phyloP scores from a whole-genome alignment of 2,329 filamentous ascomycete genomes.

The Diaporthe caulivora region DNA sequence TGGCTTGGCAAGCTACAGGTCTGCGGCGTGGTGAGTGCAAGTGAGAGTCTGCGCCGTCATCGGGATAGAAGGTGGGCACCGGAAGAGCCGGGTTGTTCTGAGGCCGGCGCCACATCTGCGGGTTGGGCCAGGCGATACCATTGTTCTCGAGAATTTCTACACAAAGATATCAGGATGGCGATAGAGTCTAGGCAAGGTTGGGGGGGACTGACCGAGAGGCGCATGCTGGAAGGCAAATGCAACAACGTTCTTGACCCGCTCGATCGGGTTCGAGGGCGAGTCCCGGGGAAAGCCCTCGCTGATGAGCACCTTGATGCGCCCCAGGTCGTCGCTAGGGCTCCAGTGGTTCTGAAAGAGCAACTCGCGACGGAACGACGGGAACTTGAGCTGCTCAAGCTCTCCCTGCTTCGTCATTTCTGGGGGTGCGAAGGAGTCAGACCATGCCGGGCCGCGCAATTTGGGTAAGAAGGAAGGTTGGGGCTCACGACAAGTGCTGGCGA shows the following conservation, averaged over 20 bases:
- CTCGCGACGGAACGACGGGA: conserved; percentile 79
- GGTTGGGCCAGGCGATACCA: conserved; percentile 84
- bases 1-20: conserved; percentile 39
- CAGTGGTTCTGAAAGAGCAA: conserved; percentile 78
- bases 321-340: conserved; percentile 77
- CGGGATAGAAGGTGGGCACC: conserved; percentile 55
- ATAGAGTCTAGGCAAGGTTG: background rate
- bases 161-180: background rate
- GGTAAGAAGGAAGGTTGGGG: background rate
- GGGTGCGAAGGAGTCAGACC: background rate
- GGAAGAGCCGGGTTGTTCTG: conserved; percentile 56
- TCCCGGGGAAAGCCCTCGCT: conserved; percentile 77
- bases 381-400: conserved; percentile 73
- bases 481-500: conserved; percentile 59
- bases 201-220: conserved; percentile 71
- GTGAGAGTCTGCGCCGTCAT: conserved; percentile 67
- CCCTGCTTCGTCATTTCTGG: conserved; percentile 67
- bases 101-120: conserved; percentile 73
- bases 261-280: conserved; percentile 65
- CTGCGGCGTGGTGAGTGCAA: conserved; percentile 70
- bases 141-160: conserved; percentile 79
- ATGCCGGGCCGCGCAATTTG: background rate
- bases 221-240: conserved; percentile 89
- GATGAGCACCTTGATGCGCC: conserved; percentile 82
- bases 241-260: conserved; percentile 78